Conservation (phyloP, 371 early-diverging fungal genomes). For the Blyttiomyces sp. region DNA sequence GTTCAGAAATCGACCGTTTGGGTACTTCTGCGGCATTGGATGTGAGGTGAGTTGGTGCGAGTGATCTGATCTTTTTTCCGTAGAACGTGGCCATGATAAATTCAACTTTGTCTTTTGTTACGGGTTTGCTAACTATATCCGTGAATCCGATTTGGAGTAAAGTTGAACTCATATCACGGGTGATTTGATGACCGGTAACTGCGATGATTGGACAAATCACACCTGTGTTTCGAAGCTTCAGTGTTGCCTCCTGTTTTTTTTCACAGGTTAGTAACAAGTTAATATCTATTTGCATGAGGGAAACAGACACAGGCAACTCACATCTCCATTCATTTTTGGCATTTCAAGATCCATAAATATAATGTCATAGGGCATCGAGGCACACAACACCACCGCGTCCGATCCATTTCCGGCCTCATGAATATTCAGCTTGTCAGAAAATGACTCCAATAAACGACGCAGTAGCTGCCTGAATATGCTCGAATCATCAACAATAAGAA, state of each 20-base stretch:
- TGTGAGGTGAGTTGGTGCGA: too few species aligned
- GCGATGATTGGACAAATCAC: slow-evolving; percentile 11
- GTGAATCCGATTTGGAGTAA: slow-evolving; percentile 3
- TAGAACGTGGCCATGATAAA: neutral
- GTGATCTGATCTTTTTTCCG: too few species aligned
- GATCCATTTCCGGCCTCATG: slow-evolving; percentile 7
- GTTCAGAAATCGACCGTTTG: too few species aligned
- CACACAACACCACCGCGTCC: slow-evolving; percentile 7
- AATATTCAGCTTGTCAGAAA: neutral
- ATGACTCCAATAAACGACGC: neutral
- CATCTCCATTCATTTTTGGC: slow-evolving; percentile 19
- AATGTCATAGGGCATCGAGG: slow-evolving; percentile 1
- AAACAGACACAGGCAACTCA: neutral
- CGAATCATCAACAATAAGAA: slow-evolving; percentile 24
- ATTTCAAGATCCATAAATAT: slow-evolving; percentile 20
- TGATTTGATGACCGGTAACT: slow-evolving; percentile 4
- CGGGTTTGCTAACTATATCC: slow-evolving; percentile 10
- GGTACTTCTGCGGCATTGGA: too few species aligned
- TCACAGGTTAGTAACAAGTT: too few species aligned
- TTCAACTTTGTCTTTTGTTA: slow-evolving; percentile 12
- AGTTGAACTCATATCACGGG: neutral
- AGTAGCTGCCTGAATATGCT: slow-evolving; percentile 16
- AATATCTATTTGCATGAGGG: too few species aligned
- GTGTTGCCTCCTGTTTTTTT: slow-evolving; percentile 2
- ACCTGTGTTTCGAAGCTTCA: neutral